Conservation (phyloP, 106 monocot genomes). For the Acanthochlamys bracteata region DNA sequence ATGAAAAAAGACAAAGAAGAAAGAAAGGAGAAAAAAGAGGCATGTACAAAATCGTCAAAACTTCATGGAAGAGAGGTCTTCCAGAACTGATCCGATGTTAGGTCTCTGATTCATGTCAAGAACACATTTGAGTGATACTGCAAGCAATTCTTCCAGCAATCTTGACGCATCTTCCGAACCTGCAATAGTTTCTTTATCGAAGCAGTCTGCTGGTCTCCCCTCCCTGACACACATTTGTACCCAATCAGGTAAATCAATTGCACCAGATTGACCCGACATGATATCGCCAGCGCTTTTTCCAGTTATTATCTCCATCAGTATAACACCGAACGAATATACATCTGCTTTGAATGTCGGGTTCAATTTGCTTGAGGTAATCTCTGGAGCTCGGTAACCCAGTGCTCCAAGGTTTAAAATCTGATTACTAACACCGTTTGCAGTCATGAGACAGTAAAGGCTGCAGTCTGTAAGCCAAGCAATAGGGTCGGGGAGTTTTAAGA, state of each 20-base stretch:
- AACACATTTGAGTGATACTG: conserved; percentile 70
- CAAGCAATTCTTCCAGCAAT: conserved; percentile 63
- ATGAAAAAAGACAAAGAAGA: too few relatives aligned
- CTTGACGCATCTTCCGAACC: conserved; percentile 57
- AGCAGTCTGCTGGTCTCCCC: conserved; percentile 67
- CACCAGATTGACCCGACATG: conserved; percentile 77
- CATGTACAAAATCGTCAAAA: conserved; percentile 40
- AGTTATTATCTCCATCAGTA: conserved; percentile 78
- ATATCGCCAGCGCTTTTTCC: conserved; percentile 83
- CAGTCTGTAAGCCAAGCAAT: conserved; percentile 58
- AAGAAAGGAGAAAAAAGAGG: conserved; percentile 9
- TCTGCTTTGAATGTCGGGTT: conserved; percentile 63
- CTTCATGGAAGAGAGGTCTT: conserved; percentile 63
- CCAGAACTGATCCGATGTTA: conserved; percentile 58
- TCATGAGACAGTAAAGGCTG: conserved; percentile 68
- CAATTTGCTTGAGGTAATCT: conserved; percentile 35
- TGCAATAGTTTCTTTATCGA: conserved; percentile 47
- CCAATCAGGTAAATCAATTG: conserved; percentile 86
- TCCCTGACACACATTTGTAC: conserved; percentile 63
- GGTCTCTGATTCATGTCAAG: conserved; percentile 76
- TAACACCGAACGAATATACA: conserved; percentile 72
- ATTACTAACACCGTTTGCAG: conserved; percentile 40
- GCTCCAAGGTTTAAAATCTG: conserved; percentile 76
- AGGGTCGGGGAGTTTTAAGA: conserved; percentile 53
- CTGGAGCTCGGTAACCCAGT: conserved; percentile 76